Evolutionary conservation across 306 rosid species (phyloP), one percentile per base, ranked within the genome.

Genomic region (Leucaena leucocephala): DNA sequence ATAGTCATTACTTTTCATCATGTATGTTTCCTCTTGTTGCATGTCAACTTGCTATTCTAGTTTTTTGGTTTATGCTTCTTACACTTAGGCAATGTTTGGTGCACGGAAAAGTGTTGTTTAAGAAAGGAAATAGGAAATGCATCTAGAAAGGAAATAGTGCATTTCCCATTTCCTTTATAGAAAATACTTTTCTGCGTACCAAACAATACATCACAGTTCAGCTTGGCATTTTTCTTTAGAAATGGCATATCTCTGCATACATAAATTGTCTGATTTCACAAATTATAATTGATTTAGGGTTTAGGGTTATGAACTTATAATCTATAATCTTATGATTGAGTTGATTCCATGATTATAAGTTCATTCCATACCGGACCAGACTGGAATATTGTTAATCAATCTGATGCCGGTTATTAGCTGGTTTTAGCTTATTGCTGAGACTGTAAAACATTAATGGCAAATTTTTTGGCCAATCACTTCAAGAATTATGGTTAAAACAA

Each of bases 361-460:
- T n/a, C n/a, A n/a, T n/a, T n/a, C n/a, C n/a, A n/a, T n/a, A n/a
- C n/a, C n/a, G n/a, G n/a, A n/a, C n/a, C n/a, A n/a, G n/a, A n/a
- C n/a, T n/a, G n/a, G n/a, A 42, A 8, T 43, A 38, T 45, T 40
- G 77, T 19, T 49, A 3, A 48, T 76, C 69, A 59, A 65, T 80
- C 16, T 46, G 36, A 59, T 52, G 61, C 36, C 12, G 55, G 63
- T 57, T 59, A 27, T 76, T 71, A 40, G 67, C 21, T 50, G 8
- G 16, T 71, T 36, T 49, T 9, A 42, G 36, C 27, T 27, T 27
- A 27, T 27, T 27, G 27, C 27, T 27, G 27, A 27, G 27, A 27
- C 27, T 27, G 27, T 27, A 27, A 27, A 27, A 27, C 27, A 27
- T 27, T 27, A 27, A 27, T 27, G 27, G 27, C 27, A 27, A 27